phyloP scores from a whole-genome alignment of 192 early-diverging fungal genomes.

The Phycomyces blakesleeanus region DNA sequence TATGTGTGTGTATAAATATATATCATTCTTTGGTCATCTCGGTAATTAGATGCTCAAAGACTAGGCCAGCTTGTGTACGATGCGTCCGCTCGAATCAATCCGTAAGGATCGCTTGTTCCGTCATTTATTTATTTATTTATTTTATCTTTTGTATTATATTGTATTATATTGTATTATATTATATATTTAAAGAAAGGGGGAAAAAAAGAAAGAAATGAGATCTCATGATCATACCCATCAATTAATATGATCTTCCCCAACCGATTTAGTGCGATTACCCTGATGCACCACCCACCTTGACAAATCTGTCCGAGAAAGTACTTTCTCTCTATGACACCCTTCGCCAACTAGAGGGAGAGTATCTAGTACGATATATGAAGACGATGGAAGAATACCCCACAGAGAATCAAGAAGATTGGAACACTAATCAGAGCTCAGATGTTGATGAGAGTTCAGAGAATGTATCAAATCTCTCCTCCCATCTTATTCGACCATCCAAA shows the following conservation, averaged over 20 bases:
- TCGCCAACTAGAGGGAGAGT: conserved; percentile 30
- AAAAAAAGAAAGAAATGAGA: not conserved
- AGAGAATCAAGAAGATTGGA: not conserved
- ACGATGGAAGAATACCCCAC: conserved; percentile 8
- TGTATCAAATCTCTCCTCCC: not conserved
- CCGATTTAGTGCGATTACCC: conserved; percentile 34
- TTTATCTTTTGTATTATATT: not conserved
- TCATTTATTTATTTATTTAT: no score
- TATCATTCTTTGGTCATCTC: not conserved
- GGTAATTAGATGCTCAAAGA: conserved; percentile 34
- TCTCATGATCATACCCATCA: not conserved
- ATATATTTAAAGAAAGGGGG: not conserved
- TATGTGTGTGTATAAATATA: not conserved
- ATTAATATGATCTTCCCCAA: not conserved
- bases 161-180: not conserved
- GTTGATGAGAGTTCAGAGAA: not conserved
- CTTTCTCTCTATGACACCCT: conserved; percentile 29
- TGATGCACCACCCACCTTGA: conserved; percentile 34
- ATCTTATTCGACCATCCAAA: not conserved
- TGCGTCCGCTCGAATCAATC: conserved; percentile 33
- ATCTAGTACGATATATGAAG: conserved; percentile 28
- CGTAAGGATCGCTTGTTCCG: conserved; percentile 5
- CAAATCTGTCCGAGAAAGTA: conserved; percentile 33
- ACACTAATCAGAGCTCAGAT: not conserved
- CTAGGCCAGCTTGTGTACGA: conserved; percentile 30